Evolutionary conservation across 352 stramenopile species (phyloP), one percentile per base, ranked within the genome.

Genomic region (Phytophthora meadii): DNA sequence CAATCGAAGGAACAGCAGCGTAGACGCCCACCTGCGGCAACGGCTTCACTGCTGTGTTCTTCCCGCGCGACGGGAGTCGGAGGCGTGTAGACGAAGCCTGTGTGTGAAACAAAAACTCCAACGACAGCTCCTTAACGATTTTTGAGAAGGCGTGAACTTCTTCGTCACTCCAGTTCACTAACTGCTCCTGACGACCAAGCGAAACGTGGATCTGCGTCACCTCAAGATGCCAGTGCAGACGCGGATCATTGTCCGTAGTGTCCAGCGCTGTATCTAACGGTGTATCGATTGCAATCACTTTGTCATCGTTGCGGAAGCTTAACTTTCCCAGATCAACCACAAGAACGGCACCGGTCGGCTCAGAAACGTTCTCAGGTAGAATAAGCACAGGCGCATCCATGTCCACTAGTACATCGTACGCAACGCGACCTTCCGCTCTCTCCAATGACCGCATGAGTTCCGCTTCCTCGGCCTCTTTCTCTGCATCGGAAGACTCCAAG

Each of bases 371-470:
- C 48, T 93, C 83, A 0, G 84, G 79, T 2, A 95, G 15, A 25
- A 94, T 76, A 60, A 95, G 58, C 6, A 94, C 82, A 9, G 87
- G 85, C 8, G 86, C 86, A 36, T 88, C 86, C 67, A 95, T 81
- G 53, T 93, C 76, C 5, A 95, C 67, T 14, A 81, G 14, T 0
- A 95, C 76, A 52, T 95, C 87, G 48, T 89, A 95, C 8, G 50
- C 61, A 19, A 73, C 42, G 30, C 55, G 57, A 22, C 62, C 66
- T 61, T 70, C 36, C 37, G 66, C 61, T 61, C 45, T 66, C 36
- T 82, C 68, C 4, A 84, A 53, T 11, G 84, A 79, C 2, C 54
- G 62, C 49, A 82, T 75, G 3, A 79, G 56, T 44, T 70, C 66
- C 4, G 63, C 70, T 59, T 79, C 74, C 40, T 89, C 75, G 12